Conservation (phyloP, 805 yeast genomes). For the Candida chilensis region DNA sequence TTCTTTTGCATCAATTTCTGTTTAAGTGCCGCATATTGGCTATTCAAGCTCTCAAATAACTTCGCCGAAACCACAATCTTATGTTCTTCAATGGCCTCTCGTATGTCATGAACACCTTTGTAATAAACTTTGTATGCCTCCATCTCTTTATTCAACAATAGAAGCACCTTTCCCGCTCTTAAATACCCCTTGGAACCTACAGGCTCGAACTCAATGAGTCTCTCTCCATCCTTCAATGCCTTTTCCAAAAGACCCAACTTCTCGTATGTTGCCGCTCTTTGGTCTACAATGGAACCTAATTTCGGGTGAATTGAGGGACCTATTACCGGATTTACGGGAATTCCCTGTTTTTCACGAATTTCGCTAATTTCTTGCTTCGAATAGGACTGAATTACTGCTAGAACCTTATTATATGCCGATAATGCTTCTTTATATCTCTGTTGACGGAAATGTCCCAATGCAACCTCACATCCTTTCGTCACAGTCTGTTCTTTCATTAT, state of each 20-base stretch:
- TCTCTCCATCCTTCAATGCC: constrained; percentile 28
- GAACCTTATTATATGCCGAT: too few species aligned
- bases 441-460: too few species aligned
- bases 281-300: too few species aligned
- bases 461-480: too few species aligned
- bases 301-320: too few species aligned
- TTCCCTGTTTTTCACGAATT: too few species aligned
- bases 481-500: too few species aligned
- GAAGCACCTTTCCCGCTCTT: constrained; percentile 27
- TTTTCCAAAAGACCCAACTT: constrained; percentile 18
- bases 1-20: constrained; percentile 11
- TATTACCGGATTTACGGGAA: too few species aligned
- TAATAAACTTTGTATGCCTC: constrained; percentile 27
- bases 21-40: constrained; percentile 13
- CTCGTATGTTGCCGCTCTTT: constrained; percentile 40
- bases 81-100: constrained; percentile 15
- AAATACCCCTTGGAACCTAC: constrained; percentile 40
- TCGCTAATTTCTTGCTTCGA: too few species aligned
- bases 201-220: constrained; percentile 26
- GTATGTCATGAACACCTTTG: constrained; percentile 26
- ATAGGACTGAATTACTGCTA: too few species aligned
- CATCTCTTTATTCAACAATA: constrained; percentile 10
- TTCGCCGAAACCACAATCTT: constrained; percentile 18
- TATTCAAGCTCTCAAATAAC: constrained; percentile 15
- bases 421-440: too few species aligned